Conservation (phyloP, 805 yeast genomes). For the Monosporozyma yasuniensis region DNA sequence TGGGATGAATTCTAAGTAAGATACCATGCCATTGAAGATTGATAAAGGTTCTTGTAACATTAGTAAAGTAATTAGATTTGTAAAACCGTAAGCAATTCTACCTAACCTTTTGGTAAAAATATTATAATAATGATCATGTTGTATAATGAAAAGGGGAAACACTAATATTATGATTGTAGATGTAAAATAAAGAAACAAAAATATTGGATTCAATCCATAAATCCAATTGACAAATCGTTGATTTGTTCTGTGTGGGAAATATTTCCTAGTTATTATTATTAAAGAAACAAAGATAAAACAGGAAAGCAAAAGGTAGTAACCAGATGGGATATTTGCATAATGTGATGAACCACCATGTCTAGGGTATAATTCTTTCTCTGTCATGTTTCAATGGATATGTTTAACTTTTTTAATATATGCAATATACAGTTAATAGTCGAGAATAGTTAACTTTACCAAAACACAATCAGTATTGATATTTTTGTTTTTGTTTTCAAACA, state of each 20-base stretch:
- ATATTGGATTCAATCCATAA: neutral
- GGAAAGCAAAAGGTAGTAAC: slow-evolving; percentile 41
- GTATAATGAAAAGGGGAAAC: slow-evolving; percentile 6
- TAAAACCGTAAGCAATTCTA: slow-evolving; percentile 47
- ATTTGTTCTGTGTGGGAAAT: slow-evolving; percentile 4
- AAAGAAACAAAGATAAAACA: slow-evolving; percentile 34
- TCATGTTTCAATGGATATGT: neutral
- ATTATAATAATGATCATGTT: neutral
- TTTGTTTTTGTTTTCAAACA: neutral
- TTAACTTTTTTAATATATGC: too few species aligned
- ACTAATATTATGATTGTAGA: slow-evolving; percentile 16
- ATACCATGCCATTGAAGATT: slow-evolving; percentile 30
- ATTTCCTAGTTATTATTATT: slow-evolving; percentile 27
- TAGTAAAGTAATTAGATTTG: slow-evolving; percentile 49
- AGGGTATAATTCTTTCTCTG: neutral
- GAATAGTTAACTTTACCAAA: too few species aligned
- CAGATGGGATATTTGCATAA: slow-evolving; percentile 50
- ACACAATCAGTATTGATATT: too few species aligned
- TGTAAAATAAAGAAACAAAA: neutral
- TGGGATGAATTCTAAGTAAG: slow-evolving; percentile 45
- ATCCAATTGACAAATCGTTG: neutral
- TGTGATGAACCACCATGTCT: slow-evolving; percentile 47
- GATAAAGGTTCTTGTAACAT: slow-evolving; percentile 49
- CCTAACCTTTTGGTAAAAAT: slow-evolving; percentile 44
- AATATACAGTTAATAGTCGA: too few species aligned